Conservation (phyloP, 352 stramenopile species). For the Phytophthora cactorum region DNA sequence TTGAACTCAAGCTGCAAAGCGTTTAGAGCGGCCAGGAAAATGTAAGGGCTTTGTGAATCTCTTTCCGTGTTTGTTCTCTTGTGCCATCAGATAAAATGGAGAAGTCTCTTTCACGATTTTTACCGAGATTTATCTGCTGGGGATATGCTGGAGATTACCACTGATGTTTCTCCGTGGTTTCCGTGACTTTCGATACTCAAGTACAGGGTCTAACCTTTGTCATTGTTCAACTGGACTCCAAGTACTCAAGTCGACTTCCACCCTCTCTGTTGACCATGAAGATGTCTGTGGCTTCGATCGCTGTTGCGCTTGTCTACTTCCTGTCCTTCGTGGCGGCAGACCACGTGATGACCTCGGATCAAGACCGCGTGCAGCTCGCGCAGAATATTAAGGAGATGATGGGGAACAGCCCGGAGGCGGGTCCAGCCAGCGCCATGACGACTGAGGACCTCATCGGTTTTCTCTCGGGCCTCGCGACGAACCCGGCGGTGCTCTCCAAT, state of each 20-base stretch:
- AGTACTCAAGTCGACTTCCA: slow-evolving; percentile 14
- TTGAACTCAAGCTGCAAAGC: slow-evolving; percentile 45
- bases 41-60: background rate
- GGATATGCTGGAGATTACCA: slow-evolving; percentile 3
- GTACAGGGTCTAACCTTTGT: background rate
- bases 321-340: slow-evolving; percentile 19
- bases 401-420: slow-evolving; percentile 3
- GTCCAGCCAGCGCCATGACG: background rate
- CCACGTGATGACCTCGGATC: slow-evolving; percentile 2
- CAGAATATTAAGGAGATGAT: slow-evolving; percentile 23
- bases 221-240: slow-evolving; percentile 32
- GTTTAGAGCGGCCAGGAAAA: slow-evolving; percentile 28
- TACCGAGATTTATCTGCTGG: background rate
- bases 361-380: slow-evolving; percentile 26
- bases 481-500: slow-evolving; percentile 7
- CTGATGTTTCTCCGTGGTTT: slow-evolving; percentile 5
- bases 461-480: slow-evolving; percentile 6
- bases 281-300: background rate
- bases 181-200: background rate
- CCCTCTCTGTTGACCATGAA: slow-evolving; percentile 2
- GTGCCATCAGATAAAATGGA: slow-evolving; percentile 1
- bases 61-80: slow-evolving; percentile 13
- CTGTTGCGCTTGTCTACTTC: slow-evolving; percentile 4
- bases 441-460: slow-evolving; percentile 9
- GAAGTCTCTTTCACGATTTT: slow-evolving; percentile 6